Conservation (phyloP, 257 asterid species). For the Prunella vulgaris region DNA sequence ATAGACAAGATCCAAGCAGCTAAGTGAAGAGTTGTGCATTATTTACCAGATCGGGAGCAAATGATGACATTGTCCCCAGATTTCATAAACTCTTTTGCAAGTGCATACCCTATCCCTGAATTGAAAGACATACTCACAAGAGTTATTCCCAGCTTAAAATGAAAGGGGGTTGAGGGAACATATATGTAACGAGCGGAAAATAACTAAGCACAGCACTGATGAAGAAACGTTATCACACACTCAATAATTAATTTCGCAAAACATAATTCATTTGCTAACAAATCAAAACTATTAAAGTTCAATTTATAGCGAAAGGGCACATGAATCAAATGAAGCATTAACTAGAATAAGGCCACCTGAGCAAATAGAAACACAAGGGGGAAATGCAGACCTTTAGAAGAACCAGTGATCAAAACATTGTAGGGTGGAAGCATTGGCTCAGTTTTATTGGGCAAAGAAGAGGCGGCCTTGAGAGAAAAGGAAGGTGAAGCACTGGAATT, state of each 20-base stretch:
- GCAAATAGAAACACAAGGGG: background rate
- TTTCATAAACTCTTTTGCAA: conserved; percentile 83
- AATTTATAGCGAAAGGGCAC: background rate
- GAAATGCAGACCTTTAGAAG: conserved; percentile 55
- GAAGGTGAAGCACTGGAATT: conserved; percentile 18
- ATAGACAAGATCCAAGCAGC: background rate
- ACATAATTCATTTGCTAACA: too few species aligned
- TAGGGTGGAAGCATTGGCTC: conserved; percentile 80
- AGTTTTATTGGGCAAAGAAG: conserved; percentile 23
- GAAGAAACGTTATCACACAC: background rate
- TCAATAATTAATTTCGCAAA: background rate
- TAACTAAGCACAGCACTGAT: background rate
- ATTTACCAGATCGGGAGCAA: conserved; percentile 87
- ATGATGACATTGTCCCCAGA: conserved; percentile 85
- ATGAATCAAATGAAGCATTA: background rate
- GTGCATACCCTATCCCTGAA: conserved; percentile 93
- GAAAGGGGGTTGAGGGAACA: background rate
- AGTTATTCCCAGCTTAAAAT: background rate
- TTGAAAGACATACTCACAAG: conserved; percentile 3
- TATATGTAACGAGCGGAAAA: background rate
- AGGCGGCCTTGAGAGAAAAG: conserved; percentile 19
- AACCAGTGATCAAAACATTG: conserved; percentile 83
- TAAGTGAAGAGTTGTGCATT: background rate
- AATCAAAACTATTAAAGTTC: background rate
- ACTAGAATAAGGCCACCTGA: background rate